phyloP scores from a whole-genome alignment of 2,329 filamentous ascomycete genomes.

The Alternaria metachromatica region DNA sequence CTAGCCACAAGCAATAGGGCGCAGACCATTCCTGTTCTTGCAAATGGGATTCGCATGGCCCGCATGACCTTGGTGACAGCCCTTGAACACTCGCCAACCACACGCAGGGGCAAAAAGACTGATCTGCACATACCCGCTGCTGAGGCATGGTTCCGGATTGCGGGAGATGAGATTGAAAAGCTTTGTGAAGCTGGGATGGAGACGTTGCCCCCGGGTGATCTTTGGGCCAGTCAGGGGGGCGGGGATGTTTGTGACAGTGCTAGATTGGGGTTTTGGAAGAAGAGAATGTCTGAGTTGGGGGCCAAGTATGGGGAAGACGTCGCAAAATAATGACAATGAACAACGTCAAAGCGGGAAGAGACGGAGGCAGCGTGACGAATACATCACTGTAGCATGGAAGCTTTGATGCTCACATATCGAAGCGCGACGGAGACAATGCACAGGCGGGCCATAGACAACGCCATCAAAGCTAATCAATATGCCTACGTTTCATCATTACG shows the following conservation, averaged over 20 bases:
- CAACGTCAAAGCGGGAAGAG: too few species aligned
- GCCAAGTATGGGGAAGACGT: neutral
- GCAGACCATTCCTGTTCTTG: neutral
- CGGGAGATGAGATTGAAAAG: neutral
- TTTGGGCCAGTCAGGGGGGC: neutral
- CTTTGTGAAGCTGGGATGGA: neutral
- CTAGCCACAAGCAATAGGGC: neutral
- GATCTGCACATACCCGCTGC: neutral
- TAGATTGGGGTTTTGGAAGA: neutral
- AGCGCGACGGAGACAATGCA: neutral
- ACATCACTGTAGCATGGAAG: fast-evolving
- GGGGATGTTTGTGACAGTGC: neutral
- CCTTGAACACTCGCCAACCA: neutral
- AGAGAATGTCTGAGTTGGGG: neutral
- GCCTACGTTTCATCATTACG: neutral
- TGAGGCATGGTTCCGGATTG: neutral
- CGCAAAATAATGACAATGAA: too few species aligned
- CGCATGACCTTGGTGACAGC: neutral
- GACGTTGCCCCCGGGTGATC: neutral
- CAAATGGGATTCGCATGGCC: neutral
- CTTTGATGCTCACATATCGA: neutral
- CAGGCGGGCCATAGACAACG: neutral
- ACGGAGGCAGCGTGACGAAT: neutral
- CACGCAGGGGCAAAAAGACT: neutral
- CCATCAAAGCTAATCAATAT: neutral